phyloP scores from a whole-genome alignment of 1,284 basidiomycete genomes.

The Sphaerobolus stellatus region DNA sequence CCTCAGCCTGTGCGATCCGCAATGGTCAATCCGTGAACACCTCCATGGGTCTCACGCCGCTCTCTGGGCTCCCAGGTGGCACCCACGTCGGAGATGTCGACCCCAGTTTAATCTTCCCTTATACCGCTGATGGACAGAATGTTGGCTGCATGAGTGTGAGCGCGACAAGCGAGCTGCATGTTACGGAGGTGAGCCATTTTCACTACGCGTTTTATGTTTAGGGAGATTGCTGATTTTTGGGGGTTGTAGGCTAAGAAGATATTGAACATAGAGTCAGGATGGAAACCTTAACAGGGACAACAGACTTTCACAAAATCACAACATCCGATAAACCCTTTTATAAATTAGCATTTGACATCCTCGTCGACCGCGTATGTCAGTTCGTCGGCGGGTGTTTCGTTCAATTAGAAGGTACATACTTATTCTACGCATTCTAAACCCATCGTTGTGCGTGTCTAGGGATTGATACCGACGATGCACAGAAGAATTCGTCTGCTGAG shows the following conservation, averaged over 20 bases:
- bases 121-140: constrained; percentile 50
- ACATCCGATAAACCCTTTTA: constrained; percentile 33
- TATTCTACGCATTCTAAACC: background rate
- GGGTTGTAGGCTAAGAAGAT: constrained; percentile 68
- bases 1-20: constrained; percentile 73
- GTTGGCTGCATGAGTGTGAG: constrained; percentile 56
- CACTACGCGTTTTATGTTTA: no score
- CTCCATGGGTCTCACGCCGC: constrained; percentile 78
- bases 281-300: constrained; percentile 80
- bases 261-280: constrained; percentile 71
- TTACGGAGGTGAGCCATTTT: constrained; percentile 56
- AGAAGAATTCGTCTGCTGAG: constrained; percentile 37
- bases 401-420: constrained; percentile 10
- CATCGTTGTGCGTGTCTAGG: constrained; percentile 59
- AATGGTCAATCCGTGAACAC: constrained; percentile 76
- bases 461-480: constrained; percentile 49
- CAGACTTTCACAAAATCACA: constrained; percentile 70
- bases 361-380: constrained; percentile 71
- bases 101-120: constrained; percentile 84
- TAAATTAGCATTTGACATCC: constrained; percentile 68
- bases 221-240: no score
- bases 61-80: constrained; percentile 81
- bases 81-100: constrained; percentile 82
- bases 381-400: constrained; percentile 52
- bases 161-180: constrained; percentile 51